Percentiles rank a stretch among this genome's conserved stretches.
phyloP scores from a whole-genome alignment of 495 filamentous ascomycete genomes.

The Penicillium longicatenatum region DNA sequence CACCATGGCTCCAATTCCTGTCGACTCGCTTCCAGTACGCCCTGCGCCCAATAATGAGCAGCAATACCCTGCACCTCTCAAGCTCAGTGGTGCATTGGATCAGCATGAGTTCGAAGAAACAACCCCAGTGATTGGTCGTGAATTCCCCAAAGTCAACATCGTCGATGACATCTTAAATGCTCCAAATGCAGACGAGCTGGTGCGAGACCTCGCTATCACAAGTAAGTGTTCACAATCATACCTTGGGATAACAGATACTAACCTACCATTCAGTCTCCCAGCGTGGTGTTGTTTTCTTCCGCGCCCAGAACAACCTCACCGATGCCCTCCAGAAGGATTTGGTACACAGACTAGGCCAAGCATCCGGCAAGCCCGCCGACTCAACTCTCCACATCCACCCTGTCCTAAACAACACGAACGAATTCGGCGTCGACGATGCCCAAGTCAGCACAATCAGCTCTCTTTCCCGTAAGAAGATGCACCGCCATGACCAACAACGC shows the following conservation, averaged over 20 bases:
- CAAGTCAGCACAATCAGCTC: slow-evolving; percentile 69
- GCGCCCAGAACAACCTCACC: slow-evolving; percentile 60
- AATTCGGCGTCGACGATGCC: slow-evolving; percentile 54
- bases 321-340: slow-evolving; percentile 65
- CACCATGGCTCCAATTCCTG: slow-evolving; percentile 16
- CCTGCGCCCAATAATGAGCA: slow-evolving; percentile 4
- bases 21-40: slow-evolving; percentile 14
- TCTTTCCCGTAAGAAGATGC: slow-evolving; percentile 55
- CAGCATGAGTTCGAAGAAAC: slow-evolving; percentile 42
- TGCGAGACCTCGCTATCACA: slow-evolving; percentile 27
- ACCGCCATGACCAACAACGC: slow-evolving; percentile 34
- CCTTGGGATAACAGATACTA: background rate
- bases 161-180: slow-evolving; percentile 26
- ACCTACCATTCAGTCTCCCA: slow-evolving; percentile 55
- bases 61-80: slow-evolving; percentile 29
- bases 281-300: slow-evolving; percentile 75
- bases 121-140: slow-evolving; percentile 28
- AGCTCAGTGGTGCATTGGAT: slow-evolving; percentile 53
- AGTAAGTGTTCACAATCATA: slow-evolving; percentile 6
- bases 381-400: slow-evolving; percentile 70
- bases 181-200: slow-evolving; percentile 20
- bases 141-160: slow-evolving; percentile 23
- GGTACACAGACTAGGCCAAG: slow-evolving; percentile 57
- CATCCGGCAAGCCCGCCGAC: slow-evolving; percentile 59
- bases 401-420: slow-evolving; percentile 38